Evolutionary conservation across 1,139 yeast species (phyloP), one percentile per base, ranked within the genome.

Genomic region (Pichia inconspicua): DNA sequence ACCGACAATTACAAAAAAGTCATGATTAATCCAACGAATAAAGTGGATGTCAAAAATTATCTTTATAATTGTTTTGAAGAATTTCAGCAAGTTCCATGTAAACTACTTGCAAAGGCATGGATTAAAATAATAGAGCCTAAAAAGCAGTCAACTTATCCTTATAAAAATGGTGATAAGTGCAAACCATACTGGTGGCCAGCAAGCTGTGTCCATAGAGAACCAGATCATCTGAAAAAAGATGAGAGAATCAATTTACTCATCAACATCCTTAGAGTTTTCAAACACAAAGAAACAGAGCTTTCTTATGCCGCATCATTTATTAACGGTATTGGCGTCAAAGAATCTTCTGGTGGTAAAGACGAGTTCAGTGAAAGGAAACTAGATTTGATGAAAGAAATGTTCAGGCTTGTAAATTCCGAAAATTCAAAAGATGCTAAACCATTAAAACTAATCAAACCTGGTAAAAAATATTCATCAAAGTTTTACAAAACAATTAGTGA

Each of bases 161-260:
- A 84, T 61, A 82, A 78, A 50, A 58, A 61, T 19, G 79, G 77
- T 3, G 72, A 72, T 14, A 46, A 39, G 1, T 58, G 77, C 10
- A 76, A 70, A 53, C 92, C 92, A 0, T 59, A 59, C 1, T 84
- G 92, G 90, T 84, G 92, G 94, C 92, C 92, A 0, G 40, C 40
- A 0, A 48, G 55, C 17, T 77, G 82, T 0, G 69, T 77, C 39
- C 92, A 84, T 63, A 70, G 71, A 44, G 92, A 84, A 57, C 92
- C 92, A 0, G 92, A 84, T 61, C 89, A 84, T 64, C 67, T 84
- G 51, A 74, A 71, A 52, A 84, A 81, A 58, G 65, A 64, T 1
- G 82, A 79, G 53, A 65, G 94, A 49, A 61, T 81, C 19, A 59
- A 58, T 3, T 62, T 84, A 27, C 64, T 84, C 58, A 66, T 73